Conservation (phyloP, 116 monocot genomes). For the Cymodocea nodosa region DNA sequence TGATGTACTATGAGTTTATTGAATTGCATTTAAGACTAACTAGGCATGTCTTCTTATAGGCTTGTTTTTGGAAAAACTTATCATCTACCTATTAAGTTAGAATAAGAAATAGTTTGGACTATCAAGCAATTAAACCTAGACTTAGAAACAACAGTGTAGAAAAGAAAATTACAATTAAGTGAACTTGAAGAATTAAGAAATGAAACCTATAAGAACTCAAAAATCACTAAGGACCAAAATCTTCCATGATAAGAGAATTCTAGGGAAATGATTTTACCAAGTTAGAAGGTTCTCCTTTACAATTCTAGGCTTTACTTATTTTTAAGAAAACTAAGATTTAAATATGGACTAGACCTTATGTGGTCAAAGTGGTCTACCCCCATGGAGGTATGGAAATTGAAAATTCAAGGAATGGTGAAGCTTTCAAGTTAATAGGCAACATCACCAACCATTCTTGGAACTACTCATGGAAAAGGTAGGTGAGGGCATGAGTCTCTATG, state of each 20-base stretch:
- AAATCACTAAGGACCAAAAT: not conserved
- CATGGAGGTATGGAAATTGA: not conserved
- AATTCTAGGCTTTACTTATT: not conserved
- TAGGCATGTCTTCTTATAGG: not conserved
- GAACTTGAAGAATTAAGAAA: not conserved
- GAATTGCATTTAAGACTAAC: not conserved
- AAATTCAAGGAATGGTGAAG: not conserved
- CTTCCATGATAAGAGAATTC: not conserved
- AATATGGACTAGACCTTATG: not conserved
- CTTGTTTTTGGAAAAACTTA: not conserved
- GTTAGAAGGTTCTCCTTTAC: not conserved
- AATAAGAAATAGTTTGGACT: not conserved
- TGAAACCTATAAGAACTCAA: not conserved
- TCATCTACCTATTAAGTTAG: not conserved
- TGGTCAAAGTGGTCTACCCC: not conserved
- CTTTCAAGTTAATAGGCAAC: not conserved
- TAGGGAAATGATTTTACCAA: not conserved
- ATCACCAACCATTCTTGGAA: too few species aligned
- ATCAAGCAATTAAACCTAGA: not conserved
- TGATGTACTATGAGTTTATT: slow-evolving; percentile 4
- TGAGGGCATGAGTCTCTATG: too few species aligned
- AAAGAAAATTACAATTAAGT: not conserved
- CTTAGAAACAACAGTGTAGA: not conserved
- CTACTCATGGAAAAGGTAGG: too few species aligned
- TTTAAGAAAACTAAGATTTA: not conserved